Conservation (phyloP, 2,329 filamentous ascomycete genomes). For the Penicillium sp. region DNA sequence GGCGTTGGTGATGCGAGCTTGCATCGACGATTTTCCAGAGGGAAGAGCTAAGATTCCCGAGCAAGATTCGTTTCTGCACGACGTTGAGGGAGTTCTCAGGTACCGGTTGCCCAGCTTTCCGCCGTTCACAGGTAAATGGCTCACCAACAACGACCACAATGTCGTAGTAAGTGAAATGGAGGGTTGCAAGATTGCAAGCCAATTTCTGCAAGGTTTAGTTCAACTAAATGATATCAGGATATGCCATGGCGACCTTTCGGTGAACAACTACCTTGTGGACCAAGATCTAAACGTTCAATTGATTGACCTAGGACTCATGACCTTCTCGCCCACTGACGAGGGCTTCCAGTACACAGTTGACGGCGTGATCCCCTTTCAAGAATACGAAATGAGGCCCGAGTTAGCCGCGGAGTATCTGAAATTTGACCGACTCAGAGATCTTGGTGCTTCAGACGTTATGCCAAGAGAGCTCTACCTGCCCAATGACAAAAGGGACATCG, state of each 20-base stretch:
- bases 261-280: conserved; percentile 33
- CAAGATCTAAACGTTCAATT: conserved; percentile 29
- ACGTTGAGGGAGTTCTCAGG: not conserved
- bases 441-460: not conserved
- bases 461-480: not conserved
- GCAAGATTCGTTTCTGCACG: not conserved
- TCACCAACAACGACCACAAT: conserved; percentile 15
- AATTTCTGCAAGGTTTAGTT: conserved; percentile 30
- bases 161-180: conserved; percentile 26
- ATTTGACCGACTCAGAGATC: not conserved
- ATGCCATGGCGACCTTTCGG: conserved; percentile 31
- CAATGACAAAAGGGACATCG: conserved; percentile 20
- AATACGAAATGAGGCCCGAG: conserved; percentile 32
- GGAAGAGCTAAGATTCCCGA: not conserved
- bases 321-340: conserved; percentile 16
- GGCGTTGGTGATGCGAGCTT: conserved; percentile 33
- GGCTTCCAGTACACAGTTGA: conserved; percentile 5
- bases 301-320: conserved; percentile 29
- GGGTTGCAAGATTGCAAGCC: conserved; percentile 31
- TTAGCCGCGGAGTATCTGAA: conserved; percentile 16
- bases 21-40: conserved; percentile 14
- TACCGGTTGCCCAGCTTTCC: conserved; percentile 1
- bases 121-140: conserved; percentile 13
- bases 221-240: conserved; percentile 33
- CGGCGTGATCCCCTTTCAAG: conserved; percentile 19